A percentile compares a stretch with the other conserved stretches of the same genome.
Evolutionary conservation across 305 asterid species (phyloP).

Genomic region (Fraxinus sp.): DNA sequence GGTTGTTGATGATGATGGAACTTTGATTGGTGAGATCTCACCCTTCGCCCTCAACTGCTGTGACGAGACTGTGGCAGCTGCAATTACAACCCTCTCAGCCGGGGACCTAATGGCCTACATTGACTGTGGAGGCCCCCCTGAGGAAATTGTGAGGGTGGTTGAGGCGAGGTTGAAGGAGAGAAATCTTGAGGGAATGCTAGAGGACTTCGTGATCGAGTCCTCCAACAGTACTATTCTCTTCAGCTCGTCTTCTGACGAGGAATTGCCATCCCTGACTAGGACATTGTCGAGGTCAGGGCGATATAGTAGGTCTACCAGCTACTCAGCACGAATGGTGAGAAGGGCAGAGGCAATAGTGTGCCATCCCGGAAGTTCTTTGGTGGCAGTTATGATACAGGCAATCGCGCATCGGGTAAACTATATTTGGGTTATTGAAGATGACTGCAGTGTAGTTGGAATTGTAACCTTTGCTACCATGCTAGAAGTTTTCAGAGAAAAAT

Average conservation of each 20-base stretch:
- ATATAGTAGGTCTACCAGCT: constrained; percentile 43
- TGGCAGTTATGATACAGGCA: constrained; percentile 92
- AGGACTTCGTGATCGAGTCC: constrained; percentile 33
- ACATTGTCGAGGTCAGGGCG: constrained; percentile 34
- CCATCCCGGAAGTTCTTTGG: constrained; percentile 71
- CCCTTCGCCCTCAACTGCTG: constrained; percentile 64
- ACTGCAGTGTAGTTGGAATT: constrained; percentile 62
- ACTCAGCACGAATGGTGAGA: constrained; percentile 61
- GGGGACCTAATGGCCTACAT: constrained; percentile 83
- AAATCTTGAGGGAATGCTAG: constrained; percentile 52
- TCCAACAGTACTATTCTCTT: constrained; percentile 14
- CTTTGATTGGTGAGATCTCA: constrained; percentile 68
- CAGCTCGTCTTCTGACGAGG: constrained; percentile 52
- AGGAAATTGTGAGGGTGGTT: constrained; percentile 59
- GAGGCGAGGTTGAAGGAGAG: constrained; percentile 60
- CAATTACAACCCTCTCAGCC: constrained; percentile 68
- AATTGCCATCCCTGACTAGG: constrained; percentile 41
- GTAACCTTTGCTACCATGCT: constrained; percentile 69
- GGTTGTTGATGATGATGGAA: constrained; percentile 51
- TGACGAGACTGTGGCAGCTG: constrained; percentile 67
- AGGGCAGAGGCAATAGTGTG: constrained; percentile 85
- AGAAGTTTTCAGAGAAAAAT: constrained; percentile 46
- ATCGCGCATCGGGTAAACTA: constrained; percentile 73
- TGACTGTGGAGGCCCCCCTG: constrained; percentile 84
- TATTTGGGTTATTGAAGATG: constrained; percentile 90